phyloP scores from a whole-genome alignment of 768 basidiomycete species.

The Botryobasidium botryosum region DNA sequence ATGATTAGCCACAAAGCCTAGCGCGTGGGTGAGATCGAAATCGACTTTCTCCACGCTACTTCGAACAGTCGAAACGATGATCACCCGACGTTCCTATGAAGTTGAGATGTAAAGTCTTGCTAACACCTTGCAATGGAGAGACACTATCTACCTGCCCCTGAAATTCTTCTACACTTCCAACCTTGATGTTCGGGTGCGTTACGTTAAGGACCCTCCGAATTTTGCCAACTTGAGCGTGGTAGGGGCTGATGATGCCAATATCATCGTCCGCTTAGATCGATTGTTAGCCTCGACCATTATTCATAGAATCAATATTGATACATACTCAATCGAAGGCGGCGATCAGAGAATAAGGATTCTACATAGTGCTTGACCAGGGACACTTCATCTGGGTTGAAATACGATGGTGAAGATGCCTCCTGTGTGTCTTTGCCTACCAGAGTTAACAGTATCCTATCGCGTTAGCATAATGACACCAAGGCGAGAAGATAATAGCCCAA shows the following conservation, averaged over 20 bases:
- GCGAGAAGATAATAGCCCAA: background rate
- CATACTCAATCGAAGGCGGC: slow-evolving; percentile 19
- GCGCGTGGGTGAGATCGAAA: slow-evolving; percentile 4
- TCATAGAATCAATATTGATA: background rate
- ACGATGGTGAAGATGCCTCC: slow-evolving; percentile 24
- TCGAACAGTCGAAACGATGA: slow-evolving; percentile 10
- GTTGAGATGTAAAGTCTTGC: background rate
- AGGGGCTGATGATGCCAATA: slow-evolving; percentile 27
- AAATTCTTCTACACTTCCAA: slow-evolving; percentile 11
- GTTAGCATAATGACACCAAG: background rate
- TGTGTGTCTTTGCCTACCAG: slow-evolving; percentile 21
- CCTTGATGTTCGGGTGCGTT: background rate
- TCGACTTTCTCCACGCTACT: slow-evolving; percentile 7
- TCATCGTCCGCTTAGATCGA: slow-evolving; percentile 15
- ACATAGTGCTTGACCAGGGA: slow-evolving; percentile 22
- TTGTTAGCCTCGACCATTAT: background rate
- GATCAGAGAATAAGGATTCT: slow-evolving; percentile 16
- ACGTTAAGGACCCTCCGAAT: slow-evolving; percentile 18
- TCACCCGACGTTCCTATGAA: slow-evolving; percentile 9
- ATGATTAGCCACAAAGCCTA: slow-evolving; percentile 10
- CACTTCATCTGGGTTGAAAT: slow-evolving; percentile 26
- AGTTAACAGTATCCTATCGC: background rate
- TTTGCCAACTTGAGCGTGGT: slow-evolving; percentile 23
- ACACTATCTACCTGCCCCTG: slow-evolving; percentile 10
- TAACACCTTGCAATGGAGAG: background rate